These are phyloP conservation scores for Lagenidium giganteum DNA, from an alignment of 352 stramenopile species.

Conservation along the genomic window DNA sequence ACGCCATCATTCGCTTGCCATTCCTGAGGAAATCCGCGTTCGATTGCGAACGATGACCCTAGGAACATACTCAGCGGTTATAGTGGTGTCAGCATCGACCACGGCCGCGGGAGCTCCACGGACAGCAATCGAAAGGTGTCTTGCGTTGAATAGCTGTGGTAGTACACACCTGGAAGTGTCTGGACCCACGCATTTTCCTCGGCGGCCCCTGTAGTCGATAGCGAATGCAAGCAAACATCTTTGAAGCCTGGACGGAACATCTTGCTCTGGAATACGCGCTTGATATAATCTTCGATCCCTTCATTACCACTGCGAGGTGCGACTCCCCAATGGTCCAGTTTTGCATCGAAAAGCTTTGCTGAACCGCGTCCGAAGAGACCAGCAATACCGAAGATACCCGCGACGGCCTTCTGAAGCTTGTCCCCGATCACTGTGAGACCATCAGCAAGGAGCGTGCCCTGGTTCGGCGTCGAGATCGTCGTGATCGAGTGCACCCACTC, in stretches of 20 bases:
- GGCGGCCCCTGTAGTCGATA: conserved; percentile 16
- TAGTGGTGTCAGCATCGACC: conserved; percentile 16
- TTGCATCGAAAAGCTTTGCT: conserved; percentile 16
- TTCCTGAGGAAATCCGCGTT: conserved; percentile 13
- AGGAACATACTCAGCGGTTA: conserved; percentile 17
- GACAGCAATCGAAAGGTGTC: conserved; percentile 21
- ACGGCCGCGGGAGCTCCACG: conserved; percentile 12
- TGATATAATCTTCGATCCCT: conserved; percentile 19
- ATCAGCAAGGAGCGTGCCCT: conserved; percentile 22
- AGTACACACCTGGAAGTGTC: conserved; percentile 24
- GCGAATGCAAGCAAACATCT: conserved; percentile 20
- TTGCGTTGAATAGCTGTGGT: conserved; percentile 25
- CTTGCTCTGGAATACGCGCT: conserved; percentile 17
- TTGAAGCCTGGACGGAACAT: conserved; percentile 12
- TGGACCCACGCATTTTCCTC: conserved; percentile 31
- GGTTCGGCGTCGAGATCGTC: conserved; percentile 17
- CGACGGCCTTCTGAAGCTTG: conserved; percentile 12
- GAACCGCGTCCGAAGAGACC: conserved; percentile 9
- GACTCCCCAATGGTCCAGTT: conserved; percentile 29
- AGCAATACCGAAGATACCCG: conserved; percentile 5
- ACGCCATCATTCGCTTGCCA: conserved; percentile 28
- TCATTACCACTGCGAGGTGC: conserved; percentile 7
- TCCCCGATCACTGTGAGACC: conserved; percentile 11
- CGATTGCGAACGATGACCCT: conserved; percentile 13
- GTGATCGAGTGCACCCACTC: conserved; percentile 37